Base-by-base conservation (phyloP, 768 basidiomycete species). In the Tulasnella sp. region DNA sequence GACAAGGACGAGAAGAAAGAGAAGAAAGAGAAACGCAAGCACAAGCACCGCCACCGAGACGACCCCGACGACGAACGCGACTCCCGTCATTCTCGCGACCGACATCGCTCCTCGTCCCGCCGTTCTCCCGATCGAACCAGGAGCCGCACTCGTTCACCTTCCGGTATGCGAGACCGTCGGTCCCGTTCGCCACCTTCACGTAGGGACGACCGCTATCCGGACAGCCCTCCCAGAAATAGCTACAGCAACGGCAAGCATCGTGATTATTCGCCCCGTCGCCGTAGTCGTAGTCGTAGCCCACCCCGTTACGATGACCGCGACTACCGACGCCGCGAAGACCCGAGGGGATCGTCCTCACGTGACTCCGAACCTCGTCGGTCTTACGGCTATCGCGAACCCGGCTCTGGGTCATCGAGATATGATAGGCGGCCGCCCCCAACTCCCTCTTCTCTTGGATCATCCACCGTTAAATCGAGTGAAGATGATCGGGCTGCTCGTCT, bases 401-500 rank as follows among this genome's bases (percentile, higher is more conserved):
- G 86, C 31, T 81, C 84, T 58, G 14, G 69, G n/a, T 20, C 77
- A 28, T 78, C 79, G 83, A 54, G 54, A 82, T 81, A 83, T 83
- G 16, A 84, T 83, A 1, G 82, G 80, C 41, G 83, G 81, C 34
- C 80, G 79, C 82, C 91, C 91, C 46, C 83, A 88, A 28, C 90
- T 91, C 46, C 46, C 46, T 77, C 86, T 86, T 60, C 89, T 88
- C 60, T 87, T 87, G 40, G 87, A 44, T 58, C 80, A 44, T 54
- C 72, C 40, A 41, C 84, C 50, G 50, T 75, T 4, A 76, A 79
- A 3, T 83, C 76, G 84, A 81, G 86, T 11, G 78, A 72, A 12
- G 88, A 89, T 0, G 93, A 92, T 41, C 93, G 96, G 44, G 92
- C 92, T 4, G 93, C 94, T 41, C 92, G 94, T n/a, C 88, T 99